Conservation (phyloP, 352 stramenopile genomes). For the Pythium coloratum region DNA sequence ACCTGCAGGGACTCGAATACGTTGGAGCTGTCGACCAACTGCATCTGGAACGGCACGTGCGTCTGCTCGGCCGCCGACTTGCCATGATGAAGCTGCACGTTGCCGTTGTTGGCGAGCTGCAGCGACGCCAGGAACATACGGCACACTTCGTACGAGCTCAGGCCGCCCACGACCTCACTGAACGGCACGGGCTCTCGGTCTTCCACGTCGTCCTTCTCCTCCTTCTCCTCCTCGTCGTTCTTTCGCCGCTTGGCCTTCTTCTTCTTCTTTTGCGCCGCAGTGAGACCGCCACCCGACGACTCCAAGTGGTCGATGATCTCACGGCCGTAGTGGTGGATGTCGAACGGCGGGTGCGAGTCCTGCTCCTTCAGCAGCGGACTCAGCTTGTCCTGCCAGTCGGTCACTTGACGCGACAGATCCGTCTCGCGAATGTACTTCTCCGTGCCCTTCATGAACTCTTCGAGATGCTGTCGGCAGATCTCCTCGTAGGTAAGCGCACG, state of each 20-base stretch:
- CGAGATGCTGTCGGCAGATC: conserved; percentile 74
- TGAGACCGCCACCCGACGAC: conserved; percentile 20
- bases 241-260: conserved; percentile 39
- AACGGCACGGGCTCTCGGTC: conserved; percentile 41
- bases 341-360: conserved; percentile 61
- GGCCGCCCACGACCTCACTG: conserved; percentile 51
- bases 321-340: conserved; percentile 71
- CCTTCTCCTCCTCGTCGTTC: conserved; percentile 22
- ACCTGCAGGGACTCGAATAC: conserved; percentile 59
- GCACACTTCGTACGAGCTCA: conserved; percentile 79
- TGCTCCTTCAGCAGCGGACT: conserved; percentile 73
- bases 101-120: conserved; percentile 91
- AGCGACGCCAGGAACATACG: conserved; percentile 90
- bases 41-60: conserved; percentile 67
- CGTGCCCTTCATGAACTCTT: conserved; percentile 78
- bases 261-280: conserved; percentile 24
- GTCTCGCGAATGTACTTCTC: conserved; percentile 80
- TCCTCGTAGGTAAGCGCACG: conserved; percentile 61
- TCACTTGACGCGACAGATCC: conserved; percentile 66
- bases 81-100: conserved; percentile 80
- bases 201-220: conserved; percentile 6
- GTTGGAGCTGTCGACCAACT: conserved; percentile 58
- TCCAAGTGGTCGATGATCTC: conserved; percentile 59
- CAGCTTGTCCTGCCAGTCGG: conserved; percentile 77
- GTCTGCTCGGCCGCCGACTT: conserved; percentile 57